Conservation (phyloP, 495 filamentous ascomycete species). For the Penicillium maclennaniae region DNA sequence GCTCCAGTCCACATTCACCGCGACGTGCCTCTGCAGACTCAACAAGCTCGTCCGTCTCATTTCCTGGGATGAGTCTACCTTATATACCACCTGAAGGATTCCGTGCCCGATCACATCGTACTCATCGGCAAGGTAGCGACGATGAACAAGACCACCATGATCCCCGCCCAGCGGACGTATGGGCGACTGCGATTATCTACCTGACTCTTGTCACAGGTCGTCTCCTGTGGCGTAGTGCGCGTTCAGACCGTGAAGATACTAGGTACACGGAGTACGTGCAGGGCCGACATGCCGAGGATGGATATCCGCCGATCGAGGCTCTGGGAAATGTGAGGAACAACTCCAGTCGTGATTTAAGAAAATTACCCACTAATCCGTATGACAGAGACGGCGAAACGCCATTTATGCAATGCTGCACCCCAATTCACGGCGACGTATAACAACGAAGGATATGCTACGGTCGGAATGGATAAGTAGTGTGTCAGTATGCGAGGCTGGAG, state of each 20-base stretch:
- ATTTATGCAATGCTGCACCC: slow-evolving; percentile 28
- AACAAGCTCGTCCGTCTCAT: slow-evolving; percentile 7
- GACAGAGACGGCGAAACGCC: slow-evolving; percentile 24
- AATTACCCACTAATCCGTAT: neutral
- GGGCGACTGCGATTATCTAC: slow-evolving; percentile 93
- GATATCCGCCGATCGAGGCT: slow-evolving; percentile 87
- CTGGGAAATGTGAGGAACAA: slow-evolving; percentile 64
- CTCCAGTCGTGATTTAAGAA: neutral
- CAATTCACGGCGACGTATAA: slow-evolving; percentile 15
- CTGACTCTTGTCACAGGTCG: slow-evolving; percentile 92
- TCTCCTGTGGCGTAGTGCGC: slow-evolving; percentile 82
- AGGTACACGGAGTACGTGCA: slow-evolving; percentile 84
- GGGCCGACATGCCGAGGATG: slow-evolving; percentile 74
- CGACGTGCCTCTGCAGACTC: slow-evolving; percentile 1
- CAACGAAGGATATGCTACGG: slow-evolving; percentile 8
- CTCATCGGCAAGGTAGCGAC: slow-evolving; percentile 47
- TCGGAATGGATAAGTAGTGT: slow-evolving; percentile 25
- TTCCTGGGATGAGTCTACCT: slow-evolving; percentile 17
- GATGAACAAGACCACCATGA: slow-evolving; percentile 57
- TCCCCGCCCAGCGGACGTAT: slow-evolving; percentile 86
- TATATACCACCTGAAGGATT: slow-evolving; percentile 22
- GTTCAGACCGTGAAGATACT: slow-evolving; percentile 76
- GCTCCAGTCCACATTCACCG: neutral
- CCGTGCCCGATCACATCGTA: neutral
- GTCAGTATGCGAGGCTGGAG: slow-evolving; percentile 20